phyloP scores from a whole-genome alignment of 129 eudicot species.

The Cynara cardunculus region DNA sequence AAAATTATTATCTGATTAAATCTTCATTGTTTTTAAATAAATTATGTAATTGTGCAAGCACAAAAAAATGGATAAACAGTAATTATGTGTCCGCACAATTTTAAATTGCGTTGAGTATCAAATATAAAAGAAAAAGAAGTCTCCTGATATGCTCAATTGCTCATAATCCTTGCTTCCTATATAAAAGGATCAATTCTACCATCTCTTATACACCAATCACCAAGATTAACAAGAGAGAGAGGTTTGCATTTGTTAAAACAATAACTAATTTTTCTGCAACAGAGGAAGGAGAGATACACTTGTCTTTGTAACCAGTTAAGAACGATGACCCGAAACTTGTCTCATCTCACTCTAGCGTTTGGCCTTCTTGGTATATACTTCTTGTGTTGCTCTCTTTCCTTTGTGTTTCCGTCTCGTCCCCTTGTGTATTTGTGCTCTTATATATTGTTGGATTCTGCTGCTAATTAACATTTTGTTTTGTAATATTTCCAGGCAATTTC shows the following conservation, averaged over 20 bases:
- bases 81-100: not conserved
- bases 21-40: not conserved
- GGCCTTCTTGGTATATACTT: slow-evolving; percentile 34
- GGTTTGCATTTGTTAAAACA: not conserved
- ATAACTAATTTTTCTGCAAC: not conserved
- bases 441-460: not conserved
- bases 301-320: not conserved
- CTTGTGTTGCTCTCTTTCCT: not conserved
- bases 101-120: no score
- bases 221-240: not conserved
- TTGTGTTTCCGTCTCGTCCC: not conserved
- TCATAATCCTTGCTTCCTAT: not conserved
- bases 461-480: not conserved
- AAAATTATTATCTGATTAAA: not conserved
- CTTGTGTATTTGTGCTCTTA: not conserved
- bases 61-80: no score
- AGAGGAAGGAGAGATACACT: not conserved
- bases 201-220: not conserved
- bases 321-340: slow-evolving; percentile 20
- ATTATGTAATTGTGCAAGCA: not conserved
- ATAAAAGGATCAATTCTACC: not conserved
- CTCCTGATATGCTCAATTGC: not conserved
- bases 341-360: slow-evolving; percentile 35
- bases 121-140: not conserved
- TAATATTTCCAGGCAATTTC: slow-evolving; percentile 35